Percentiles rank a stretch among this genome's conserved stretches.
Conservation (phyloP, 345 rosid species). For the Corchorus capsularis region DNA sequence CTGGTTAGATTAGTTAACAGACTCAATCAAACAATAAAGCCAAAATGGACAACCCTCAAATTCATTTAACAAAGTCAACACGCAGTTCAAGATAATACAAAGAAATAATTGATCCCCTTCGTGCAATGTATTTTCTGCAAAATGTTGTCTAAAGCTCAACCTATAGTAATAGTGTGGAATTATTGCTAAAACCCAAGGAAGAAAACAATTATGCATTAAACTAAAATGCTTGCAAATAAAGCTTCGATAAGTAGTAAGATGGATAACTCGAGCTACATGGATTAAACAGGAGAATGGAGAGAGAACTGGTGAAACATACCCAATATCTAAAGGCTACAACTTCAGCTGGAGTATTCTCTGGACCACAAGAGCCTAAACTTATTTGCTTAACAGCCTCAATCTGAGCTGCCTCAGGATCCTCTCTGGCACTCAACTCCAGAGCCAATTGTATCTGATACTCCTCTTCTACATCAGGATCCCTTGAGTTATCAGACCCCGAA, state of each 20-base stretch:
- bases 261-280: background rate
- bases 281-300: conserved; percentile 7
- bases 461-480: conserved; percentile 83
- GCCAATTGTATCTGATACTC: conserved; percentile 94
- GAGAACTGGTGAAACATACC: conserved; percentile 49
- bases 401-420: conserved; percentile 98
- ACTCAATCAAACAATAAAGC: background rate
- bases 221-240: background rate
- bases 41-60: background rate
- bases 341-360: conserved; percentile 85
- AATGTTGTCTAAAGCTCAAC: conserved; percentile 1
- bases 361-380: conserved; percentile 77
- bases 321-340: conserved; percentile 91
- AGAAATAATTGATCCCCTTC: background rate
- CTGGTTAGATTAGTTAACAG: background rate
- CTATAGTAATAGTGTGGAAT: background rate
- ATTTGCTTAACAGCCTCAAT: conserved; percentile 97
- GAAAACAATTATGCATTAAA: background rate
- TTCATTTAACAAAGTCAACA: background rate
- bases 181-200: background rate
- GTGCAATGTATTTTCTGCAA: conserved; percentile 15
- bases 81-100: background rate
- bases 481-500: conserved; percentile 56
- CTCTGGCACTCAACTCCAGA: conserved; percentile 89
- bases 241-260: conserved; percentile 13